phyloP scores from a whole-genome alignment of 2,329 filamentous ascomycete genomes.

The Fragosphaeria purpurea region DNA sequence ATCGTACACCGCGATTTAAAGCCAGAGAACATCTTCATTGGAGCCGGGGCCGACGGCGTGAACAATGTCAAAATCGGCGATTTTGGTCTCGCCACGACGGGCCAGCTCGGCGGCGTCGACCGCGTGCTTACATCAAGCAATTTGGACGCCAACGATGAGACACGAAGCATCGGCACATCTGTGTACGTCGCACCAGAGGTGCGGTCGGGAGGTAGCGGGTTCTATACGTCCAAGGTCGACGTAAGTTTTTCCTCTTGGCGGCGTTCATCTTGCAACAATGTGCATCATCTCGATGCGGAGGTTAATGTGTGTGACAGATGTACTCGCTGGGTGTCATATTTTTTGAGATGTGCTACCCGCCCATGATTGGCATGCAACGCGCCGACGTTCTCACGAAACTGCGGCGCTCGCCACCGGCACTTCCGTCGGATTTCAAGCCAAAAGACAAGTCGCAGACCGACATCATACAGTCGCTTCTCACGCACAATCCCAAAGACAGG shows the following conservation, averaged over 20 bases:
- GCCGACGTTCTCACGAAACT: slow-evolving; percentile 56
- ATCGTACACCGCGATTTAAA: slow-evolving; percentile 96
- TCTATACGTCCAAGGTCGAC: slow-evolving; percentile 90
- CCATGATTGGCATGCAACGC: slow-evolving; percentile 54
- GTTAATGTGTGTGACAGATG: slow-evolving; percentile 46
- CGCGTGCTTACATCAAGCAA: slow-evolving; percentile 17
- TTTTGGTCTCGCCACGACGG: slow-evolving; percentile 87
- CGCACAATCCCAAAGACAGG: slow-evolving; percentile 70
- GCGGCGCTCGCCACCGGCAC: slow-evolving; percentile 52
- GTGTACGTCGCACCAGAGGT: slow-evolving; percentile 93
- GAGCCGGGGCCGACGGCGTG: slow-evolving; percentile 54
- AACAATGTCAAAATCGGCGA: slow-evolving; percentile 94
- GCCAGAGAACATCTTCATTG: slow-evolving; percentile 93
- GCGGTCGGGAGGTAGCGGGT: slow-evolving; percentile 60
- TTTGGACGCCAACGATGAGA: slow-evolving; percentile 53
- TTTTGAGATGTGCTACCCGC: slow-evolving; percentile 86
- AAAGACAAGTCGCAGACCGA: slow-evolving; percentile 63
- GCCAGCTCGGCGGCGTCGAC: slow-evolving; percentile 39
- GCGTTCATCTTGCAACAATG: background rate
- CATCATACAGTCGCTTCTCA: slow-evolving; percentile 71
- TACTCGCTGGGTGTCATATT: slow-evolving; percentile 96
- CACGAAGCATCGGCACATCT: slow-evolving; percentile 63
- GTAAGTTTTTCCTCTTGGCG: slow-evolving; percentile 33
- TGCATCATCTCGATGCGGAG: background rate
- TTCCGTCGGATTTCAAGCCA: slow-evolving; percentile 65